Evolutionary conservation across 352 stramenopile species (phyloP), one percentile per base, ranked within the genome.

Genomic region (Phytophthora citrophthora): DNA sequence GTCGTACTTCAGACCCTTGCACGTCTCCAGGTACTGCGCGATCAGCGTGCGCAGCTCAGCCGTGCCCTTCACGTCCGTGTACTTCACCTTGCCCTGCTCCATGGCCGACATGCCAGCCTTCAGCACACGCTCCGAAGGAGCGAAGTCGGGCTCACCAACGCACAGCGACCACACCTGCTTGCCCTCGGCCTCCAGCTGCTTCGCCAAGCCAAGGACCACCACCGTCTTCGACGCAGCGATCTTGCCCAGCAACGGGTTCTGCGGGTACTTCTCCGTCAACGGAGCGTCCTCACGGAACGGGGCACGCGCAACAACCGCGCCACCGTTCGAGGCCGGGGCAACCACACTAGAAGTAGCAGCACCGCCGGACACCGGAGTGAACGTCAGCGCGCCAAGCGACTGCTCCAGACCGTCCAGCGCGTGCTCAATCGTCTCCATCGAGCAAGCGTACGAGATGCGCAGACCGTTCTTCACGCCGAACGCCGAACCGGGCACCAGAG

Each of bases 371-470:
- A 39, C n/a, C 24, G 45, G 26, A 13, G 24, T 43, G 13, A 86
- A 60, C 9, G 61, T 71, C 26, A 94, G 63, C 26, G 77, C 86
- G 29, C 56, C 45, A 23, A 93, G 74, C 32, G 80, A 81, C n/a
- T 83, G 77, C 68, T 92, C 78, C 34, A 94, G 52, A 2, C 76
- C 81, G 57, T 91, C 75, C 60, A 94, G 71, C 1, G 82, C 81
- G 39, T 86, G 72, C 56, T 79, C 64, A 29, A 94, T 76, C 59
- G 78, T 86, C 65, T 98, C 93, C 77, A 97, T 89, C 49, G 91
- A 97, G 31, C 93, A 96, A 16, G 97, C 97, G 80, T 99, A 99
- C 73, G 94, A 99, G 60, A 99, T 95, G 18, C 97, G 93, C 7
- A 99, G 72, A 27, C 92, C 95, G 40, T 95, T 94, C 23, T 90